Evolutionary conservation across 2,329 filamentous ascomycete genomes (phyloP), one percentile per base, ranked within the genome.

Genomic region (Ceratocystis huliohia): DNA sequence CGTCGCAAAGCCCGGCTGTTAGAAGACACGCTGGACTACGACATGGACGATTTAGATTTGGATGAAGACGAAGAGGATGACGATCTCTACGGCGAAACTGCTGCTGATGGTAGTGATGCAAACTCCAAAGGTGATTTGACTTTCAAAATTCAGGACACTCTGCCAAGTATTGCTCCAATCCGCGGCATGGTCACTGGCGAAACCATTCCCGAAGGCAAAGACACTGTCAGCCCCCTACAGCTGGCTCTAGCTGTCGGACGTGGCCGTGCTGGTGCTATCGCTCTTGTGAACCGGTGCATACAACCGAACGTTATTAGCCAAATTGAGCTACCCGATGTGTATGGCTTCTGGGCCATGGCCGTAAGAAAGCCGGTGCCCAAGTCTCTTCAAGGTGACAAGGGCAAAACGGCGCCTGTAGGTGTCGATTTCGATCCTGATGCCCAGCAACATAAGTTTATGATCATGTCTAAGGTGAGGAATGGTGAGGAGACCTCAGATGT

Each of bases 111-210:
- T 13, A 17, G 53, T 17, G 74, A 75, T 22, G 17, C 44, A 25
- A 41, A 20, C n/a, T 45, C 75, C 22, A 83, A 83, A 70, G 77
- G 81, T 4, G 85, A 88, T 63, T 84, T 93, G 70, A 79, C 77
- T 2, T 95, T 97, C 74, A 82, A 85, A 61, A 75, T 92, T 56
- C 87, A 94, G 72, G 93, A 97, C 74, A 81, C 79, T 7, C 78
- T 97, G 6, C 77, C 86, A 44, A 95, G 87, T 73, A 81, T 95
- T 69, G 91, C 88, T 0, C 91, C 92, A 1, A 87, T 96, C 70
- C 84, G 84, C 70, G 86, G 90, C 67, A 78, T 94, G 65, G 84
- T 88, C 2, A 77, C 91, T 56, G 90, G 91, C 25, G 82, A 81
- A 69, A 70, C 75, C 71, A 67, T 75, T 59, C 81, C 78, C 70